These are phyloP conservation scores for Colletotrichum magnum DNA, from an alignment of 2,329 filamentous ascomycete genomes.

Conservation along the genomic window DNA sequence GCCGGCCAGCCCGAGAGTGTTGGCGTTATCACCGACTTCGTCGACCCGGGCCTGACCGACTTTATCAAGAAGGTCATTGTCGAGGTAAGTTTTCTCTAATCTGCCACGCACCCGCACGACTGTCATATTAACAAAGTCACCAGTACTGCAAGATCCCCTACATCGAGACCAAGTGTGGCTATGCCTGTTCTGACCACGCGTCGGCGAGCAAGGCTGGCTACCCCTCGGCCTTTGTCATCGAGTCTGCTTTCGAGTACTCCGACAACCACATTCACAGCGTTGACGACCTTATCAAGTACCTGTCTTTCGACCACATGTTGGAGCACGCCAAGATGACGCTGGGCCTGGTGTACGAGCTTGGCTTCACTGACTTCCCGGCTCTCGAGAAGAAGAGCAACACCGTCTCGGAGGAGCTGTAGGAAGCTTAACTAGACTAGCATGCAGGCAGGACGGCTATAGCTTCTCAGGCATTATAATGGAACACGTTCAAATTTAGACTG, in stretches of 20 bases:
- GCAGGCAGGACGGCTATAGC: not conserved
- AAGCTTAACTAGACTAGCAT: not conserved
- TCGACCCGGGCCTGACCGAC: conserved; percentile 83
- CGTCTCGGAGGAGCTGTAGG: conserved; percentile 23
- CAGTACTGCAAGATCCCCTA: conserved; percentile 91
- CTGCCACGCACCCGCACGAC: conserved; percentile 42
- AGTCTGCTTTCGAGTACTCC: conserved; percentile 76
- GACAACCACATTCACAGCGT: conserved; percentile 80
- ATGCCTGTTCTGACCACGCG: conserved; percentile 84
- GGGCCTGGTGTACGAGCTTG: conserved; percentile 87
- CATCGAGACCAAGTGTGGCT: conserved; percentile 89
- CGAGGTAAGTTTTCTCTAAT: conserved; percentile 58
- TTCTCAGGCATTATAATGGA: not conserved
- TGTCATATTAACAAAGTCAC: conserved; percentile 31
- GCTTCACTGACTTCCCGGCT: conserved; percentile 78
- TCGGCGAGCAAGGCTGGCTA: conserved; percentile 82
- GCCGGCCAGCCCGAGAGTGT: conserved; percentile 87
- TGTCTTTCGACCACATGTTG: conserved; percentile 91
- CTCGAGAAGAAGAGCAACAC: conserved; percentile 49
- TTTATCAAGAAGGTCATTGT: conserved; percentile 94
- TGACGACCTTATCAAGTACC: conserved; percentile 78
- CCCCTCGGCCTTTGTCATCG: conserved; percentile 82
- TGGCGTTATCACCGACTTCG: conserved; percentile 93
- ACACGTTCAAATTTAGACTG: not conserved
- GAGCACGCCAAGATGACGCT: conserved; percentile 90